Evolutionary conservation across 345 rosid genomes (phyloP), one percentile per base, ranked within the genome.

Genomic region (Microcos paniculata): DNA sequence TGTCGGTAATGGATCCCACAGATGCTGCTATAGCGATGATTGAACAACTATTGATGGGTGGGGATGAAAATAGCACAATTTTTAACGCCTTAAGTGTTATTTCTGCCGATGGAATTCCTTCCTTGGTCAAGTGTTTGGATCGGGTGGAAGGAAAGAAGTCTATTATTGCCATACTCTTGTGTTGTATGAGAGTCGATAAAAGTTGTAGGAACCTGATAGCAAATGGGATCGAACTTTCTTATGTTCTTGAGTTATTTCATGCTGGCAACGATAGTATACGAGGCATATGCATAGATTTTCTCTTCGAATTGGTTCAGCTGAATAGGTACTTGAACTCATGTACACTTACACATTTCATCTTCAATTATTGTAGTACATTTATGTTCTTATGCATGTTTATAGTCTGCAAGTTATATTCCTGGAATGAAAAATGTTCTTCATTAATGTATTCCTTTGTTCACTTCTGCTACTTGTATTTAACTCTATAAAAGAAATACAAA

Each of bases 191-290:
- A 46, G 88, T 85, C 9, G 92, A 90, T 74, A 90, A 78, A 75
- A 85, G 89, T 75, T 83, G 84, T 63, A 80, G 87, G 77, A 73
- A 48, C 76, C 78, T 82, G 58, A 85, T 88, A 77, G 91, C 89
- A 30, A 79, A 59, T 55, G 84, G 83, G 73, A 76, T 88, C 0
- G 86, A 88, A 72, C 58, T 86, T 21, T 82, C 82, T 68, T 80
- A 61, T n/a, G 90, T 90, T 64, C 90, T 90, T 21, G 92, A 88
- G 38, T 31, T 84, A 79, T 85, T 87, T 81, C 89, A 87, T 75
- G 77, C 81, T 40, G 91, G 94, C 67, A 81, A 79, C 56, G 92
- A 90, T 75, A 77, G 76, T 30, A 79, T 80, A 48, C 84, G 80
- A 76, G 88, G 89, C 71, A 75, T 73, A 65, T 90, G 92, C 84